Evolutionary conservation across 176 grass and related monocot genomes (phyloP).

Genomic region (Aegilops longissima): DNA sequence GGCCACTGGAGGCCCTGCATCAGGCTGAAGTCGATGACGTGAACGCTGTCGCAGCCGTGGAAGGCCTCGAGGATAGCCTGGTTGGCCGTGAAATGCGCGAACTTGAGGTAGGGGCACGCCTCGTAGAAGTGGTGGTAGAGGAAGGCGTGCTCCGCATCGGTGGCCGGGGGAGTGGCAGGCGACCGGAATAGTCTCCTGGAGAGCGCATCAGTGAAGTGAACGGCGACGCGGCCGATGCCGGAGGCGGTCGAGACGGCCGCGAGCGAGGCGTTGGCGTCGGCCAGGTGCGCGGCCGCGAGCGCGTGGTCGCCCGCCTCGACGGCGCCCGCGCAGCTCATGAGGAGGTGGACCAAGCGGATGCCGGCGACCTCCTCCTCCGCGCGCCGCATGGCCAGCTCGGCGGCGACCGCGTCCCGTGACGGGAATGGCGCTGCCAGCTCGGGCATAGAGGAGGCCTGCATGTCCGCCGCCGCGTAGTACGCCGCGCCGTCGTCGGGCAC

Average conservation of each 20-base stretch:
- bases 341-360: conserved; percentile 77
- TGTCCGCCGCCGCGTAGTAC: conserved; percentile 6
- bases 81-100: conserved; percentile 96
- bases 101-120: conserved; percentile 93
- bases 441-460: conserved; percentile 8
- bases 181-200: conserved; percentile 54
- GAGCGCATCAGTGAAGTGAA: conserved; percentile 75
- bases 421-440: not conserved
- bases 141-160: conserved; percentile 38
- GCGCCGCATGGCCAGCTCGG: conserved; percentile 41
- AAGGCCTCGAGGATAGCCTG: conserved; percentile 95
- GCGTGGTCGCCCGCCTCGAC: conserved; percentile 51
- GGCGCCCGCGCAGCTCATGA: conserved; percentile 91
- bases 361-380: conserved; percentile 73
- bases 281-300: conserved; percentile 37
- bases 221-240: conserved; percentile 82
- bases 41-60: conserved; percentile 54
- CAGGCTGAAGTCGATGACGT: conserved; percentile 92
- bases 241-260: conserved; percentile 47
- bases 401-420: not conserved
- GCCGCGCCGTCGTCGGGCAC: not conserved
- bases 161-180: not conserved
- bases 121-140: conserved; percentile 95
- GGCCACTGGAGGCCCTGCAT: conserved; percentile 98
- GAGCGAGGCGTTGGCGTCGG: conserved; percentile 52